A percentile compares a stretch with the other conserved stretches of the same genome.
These are phyloP conservation scores for Aureobasidium sp. DNA, from an alignment of 2,329 filamentous ascomycete species.

Conservation along the genomic window DNA sequence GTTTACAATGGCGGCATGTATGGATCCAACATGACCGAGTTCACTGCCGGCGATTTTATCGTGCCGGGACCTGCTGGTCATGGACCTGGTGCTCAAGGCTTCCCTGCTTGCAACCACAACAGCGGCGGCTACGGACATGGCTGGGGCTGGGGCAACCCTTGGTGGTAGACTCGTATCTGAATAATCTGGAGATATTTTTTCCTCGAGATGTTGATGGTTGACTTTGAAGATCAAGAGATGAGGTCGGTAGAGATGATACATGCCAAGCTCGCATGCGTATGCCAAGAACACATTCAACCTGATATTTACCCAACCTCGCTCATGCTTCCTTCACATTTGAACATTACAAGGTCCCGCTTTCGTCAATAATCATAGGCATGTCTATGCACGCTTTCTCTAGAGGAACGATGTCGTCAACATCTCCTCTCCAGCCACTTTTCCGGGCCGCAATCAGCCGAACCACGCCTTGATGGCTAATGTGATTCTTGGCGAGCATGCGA, in stretches of 20 bases:
- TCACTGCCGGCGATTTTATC: constrained; percentile 2
- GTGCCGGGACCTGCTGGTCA: constrained; percentile 1
- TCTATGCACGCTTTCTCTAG: not conserved
- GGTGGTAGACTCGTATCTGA: not conserved
- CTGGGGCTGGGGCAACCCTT: constrained; percentile 6
- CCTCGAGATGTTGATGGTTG: not conserved
- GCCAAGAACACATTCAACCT: not conserved
- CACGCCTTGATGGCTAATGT: constrained; percentile 6
- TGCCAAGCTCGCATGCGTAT: not conserved
- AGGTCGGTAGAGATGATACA: not conserved
- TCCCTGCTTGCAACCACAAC: constrained; percentile 7
- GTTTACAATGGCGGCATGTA: constrained; percentile 8
- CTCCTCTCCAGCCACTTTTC: not conserved
- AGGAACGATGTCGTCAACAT: not conserved
- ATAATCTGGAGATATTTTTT: not conserved
- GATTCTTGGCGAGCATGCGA: not conserved
- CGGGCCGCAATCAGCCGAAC: constrained; percentile 1
- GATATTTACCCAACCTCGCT: not conserved
- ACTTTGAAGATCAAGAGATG: not conserved
- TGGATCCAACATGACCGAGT: not conserved
- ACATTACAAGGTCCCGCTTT: not conserved
- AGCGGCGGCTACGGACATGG: constrained; percentile 4
- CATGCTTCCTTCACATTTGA: not conserved
- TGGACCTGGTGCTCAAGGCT: not conserved
- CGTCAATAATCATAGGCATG: not conserved